phyloP scores from a whole-genome alignment of 2,329 filamentous ascomycete species.

The Fragosphaeria purpurea region DNA sequence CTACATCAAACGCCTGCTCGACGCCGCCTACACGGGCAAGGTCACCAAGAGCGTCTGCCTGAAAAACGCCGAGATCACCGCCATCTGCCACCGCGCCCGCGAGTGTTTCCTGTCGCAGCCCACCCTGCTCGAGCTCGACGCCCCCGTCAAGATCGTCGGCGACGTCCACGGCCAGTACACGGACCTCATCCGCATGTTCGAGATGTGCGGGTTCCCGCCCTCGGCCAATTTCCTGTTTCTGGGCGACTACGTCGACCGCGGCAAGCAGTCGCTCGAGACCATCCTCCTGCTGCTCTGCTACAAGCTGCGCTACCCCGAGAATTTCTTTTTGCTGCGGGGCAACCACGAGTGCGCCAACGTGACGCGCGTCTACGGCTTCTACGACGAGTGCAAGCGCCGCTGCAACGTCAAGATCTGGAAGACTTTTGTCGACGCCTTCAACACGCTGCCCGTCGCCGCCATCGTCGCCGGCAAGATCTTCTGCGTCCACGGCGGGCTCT shows the following conservation, averaged over 20 bases:
- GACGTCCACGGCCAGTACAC: constrained; percentile 97
- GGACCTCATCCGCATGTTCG: constrained; percentile 91
- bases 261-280: constrained; percentile 91
- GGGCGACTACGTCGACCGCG: constrained; percentile 92
- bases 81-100: constrained; percentile 80
- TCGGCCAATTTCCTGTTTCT: constrained; percentile 88
- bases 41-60: constrained; percentile 95
- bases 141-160: constrained; percentile 95
- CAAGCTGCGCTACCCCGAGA: constrained; percentile 94
- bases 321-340: constrained; percentile 89
- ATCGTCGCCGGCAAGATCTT: constrained; percentile 97
- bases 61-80: constrained; percentile 94
- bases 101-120: constrained; percentile 89
- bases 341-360: constrained; percentile 98
- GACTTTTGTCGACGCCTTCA: constrained; percentile 94
- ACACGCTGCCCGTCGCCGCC: constrained; percentile 87
- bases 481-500: constrained; percentile 90
- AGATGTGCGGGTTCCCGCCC: constrained; percentile 96
- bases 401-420: constrained; percentile 99
- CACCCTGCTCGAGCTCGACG: constrained; percentile 80
- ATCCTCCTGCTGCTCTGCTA: constrained; percentile 89
- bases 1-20: constrained; percentile 88
- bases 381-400: constrained; percentile 93
- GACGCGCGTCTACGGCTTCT: constrained; percentile 92
- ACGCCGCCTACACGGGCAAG: constrained; percentile 92